These are phyloP conservation scores for Fibroporia radiculosa DNA, from an alignment of 768 basidiomycete genomes.

Conservation along the genomic window DNA sequence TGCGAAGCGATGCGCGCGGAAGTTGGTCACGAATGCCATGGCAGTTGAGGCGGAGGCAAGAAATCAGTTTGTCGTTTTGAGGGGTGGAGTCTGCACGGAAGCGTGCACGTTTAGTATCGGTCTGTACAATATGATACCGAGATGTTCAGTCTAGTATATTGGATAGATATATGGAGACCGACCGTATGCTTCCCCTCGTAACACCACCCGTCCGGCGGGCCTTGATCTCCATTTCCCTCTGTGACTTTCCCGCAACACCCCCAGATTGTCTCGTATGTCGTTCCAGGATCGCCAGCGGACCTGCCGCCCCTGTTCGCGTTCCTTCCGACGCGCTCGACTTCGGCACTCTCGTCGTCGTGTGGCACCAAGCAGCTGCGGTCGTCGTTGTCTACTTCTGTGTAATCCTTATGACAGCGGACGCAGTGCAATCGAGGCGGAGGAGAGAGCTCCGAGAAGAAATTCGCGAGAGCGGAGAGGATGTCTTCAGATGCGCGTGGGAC, in stretches of 20 bases:
- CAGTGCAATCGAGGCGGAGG: constrained; percentile 71
- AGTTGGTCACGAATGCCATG: constrained; percentile 29
- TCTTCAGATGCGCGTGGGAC: constrained; percentile 31
- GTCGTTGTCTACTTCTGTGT: constrained; percentile 66
- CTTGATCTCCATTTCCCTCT: constrained; percentile 73
- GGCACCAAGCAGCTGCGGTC: constrained; percentile 62
- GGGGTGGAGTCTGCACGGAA: constrained; percentile 71
- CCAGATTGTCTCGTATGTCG: constrained; percentile 50
- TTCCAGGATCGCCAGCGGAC: constrained; percentile 20
- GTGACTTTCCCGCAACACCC: constrained; percentile 67
- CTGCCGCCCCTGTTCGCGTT: constrained; percentile 20
- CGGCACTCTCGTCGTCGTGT: constrained; percentile 77
- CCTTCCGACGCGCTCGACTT: constrained; percentile 52
- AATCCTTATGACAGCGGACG: constrained; percentile 64
- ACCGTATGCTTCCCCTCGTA: constrained; percentile 80
- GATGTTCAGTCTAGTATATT: neutral
- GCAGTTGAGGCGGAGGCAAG: constrained; percentile 53
- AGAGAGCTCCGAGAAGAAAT: constrained; percentile 54
- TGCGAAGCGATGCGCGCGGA: constrained; percentile 16
- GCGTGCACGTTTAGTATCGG: constrained; percentile 65
- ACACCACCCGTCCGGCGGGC: constrained; percentile 83
- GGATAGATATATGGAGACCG: constrained; percentile 17
- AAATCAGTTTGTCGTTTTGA: constrained; percentile 57
- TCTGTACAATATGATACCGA: constrained; percentile 35
- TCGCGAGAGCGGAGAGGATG: constrained; percentile 38